Evolutionary conservation across 2,329 filamentous ascomycete genomes (phyloP), one percentile per base, ranked within the genome.

Genomic region (Epichloe gansuensis): DNA sequence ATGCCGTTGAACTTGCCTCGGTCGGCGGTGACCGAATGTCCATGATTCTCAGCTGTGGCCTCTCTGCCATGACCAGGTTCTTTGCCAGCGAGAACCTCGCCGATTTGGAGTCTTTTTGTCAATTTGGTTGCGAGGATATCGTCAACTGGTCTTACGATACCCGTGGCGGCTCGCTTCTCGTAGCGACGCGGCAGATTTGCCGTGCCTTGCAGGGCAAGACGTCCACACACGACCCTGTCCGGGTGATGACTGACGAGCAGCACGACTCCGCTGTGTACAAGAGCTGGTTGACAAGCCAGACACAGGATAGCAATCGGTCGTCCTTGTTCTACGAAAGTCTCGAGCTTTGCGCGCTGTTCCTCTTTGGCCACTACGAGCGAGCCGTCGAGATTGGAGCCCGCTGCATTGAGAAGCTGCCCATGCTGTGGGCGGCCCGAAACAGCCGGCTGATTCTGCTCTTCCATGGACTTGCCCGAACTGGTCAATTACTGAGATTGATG

Each of bases 131-230:
- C 54, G 78, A 89, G 55, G 86, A 89, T 56, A 78, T 87, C 53
- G 79, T 80, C 1, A 80, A 84, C 48, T 90, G 86, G 86, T 72
- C 81, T 46, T 71, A 75, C 44, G 86, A 89, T 59, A 76, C 84
- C 1, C 75, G 85, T 53, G 87, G 87, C 15, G 87, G 87, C 2
- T 80, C 81, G 0, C 71, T 89, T 49, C 69, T 90, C 6, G 78
- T 85, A 54, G 75, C 78, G 3, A 73, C 84, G 3, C 72, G 83
- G 48, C 86, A 90, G 62, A 74, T 78, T 25, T 78, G 76, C 49
- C 78, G 84, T 47, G 84, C 87, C 23, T 67, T 90, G 21, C 84
- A 89, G 63, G 87, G 87, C 51, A 90, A 89, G 64, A 90, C 87
- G 0, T 66, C 67, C 11, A 67, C 67, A 3, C 65, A 69, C 11